phyloP scores from a whole-genome alignment of 148 eudicot genomes.

The Beta vulgaris region DNA sequence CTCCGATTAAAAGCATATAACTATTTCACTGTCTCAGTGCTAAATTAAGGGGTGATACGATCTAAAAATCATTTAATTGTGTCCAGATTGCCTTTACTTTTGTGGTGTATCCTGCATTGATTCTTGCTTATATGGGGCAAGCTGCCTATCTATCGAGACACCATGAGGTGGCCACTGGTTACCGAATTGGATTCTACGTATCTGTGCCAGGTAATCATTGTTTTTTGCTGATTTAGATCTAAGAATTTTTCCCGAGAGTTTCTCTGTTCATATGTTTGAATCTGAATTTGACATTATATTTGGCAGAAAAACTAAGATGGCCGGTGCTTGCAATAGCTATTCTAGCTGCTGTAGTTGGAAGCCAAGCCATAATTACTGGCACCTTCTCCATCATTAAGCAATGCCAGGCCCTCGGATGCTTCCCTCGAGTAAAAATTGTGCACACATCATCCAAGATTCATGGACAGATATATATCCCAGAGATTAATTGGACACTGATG shows the following conservation, averaged over 20 bases:
- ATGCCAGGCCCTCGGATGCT: slow-evolving; percentile 87
- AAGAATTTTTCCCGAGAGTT: background rate
- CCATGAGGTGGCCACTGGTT: slow-evolving; percentile 47
- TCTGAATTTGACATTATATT: background rate
- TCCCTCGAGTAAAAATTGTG: slow-evolving; percentile 83
- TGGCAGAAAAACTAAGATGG: slow-evolving; percentile 80
- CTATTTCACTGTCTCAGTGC: background rate
- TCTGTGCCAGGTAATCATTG: slow-evolving; percentile 83
- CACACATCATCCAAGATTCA: slow-evolving; percentile 87
- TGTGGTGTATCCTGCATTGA: slow-evolving; percentile 80
- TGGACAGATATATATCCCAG: slow-evolving; percentile 94
- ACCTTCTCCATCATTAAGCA: slow-evolving; percentile 96
- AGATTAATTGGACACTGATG: slow-evolving; percentile 93
- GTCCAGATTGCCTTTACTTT: slow-evolving; percentile 79
- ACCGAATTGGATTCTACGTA: slow-evolving; percentile 79
- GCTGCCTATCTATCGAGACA: slow-evolving; percentile 92
- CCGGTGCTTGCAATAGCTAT: slow-evolving; percentile 87
- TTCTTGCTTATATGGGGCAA: slow-evolving; percentile 99
- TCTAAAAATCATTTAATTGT: slow-evolving; percentile 1
- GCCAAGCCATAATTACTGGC: slow-evolving; percentile 97
- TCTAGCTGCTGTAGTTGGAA: slow-evolving; percentile 94
- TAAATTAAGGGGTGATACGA: background rate
- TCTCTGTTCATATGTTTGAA: background rate
- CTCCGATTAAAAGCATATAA: background rate
- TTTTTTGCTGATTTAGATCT: background rate